phyloP scores from a whole-genome alignment of 768 basidiomycete species.

The Kwoniella europaea region DNA sequence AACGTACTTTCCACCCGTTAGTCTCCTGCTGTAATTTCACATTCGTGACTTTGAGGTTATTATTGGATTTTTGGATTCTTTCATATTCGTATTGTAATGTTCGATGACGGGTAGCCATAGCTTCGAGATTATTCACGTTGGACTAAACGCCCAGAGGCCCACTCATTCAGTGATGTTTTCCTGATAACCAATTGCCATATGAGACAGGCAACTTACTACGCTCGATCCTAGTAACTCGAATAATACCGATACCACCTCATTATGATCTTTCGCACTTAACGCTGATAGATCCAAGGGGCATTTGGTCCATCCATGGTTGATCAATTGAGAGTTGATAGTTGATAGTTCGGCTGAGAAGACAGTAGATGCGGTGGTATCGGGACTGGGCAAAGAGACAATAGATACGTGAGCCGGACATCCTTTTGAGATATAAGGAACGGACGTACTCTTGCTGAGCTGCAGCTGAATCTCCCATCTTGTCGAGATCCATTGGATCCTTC shows the following conservation, averaged over 20 bases:
- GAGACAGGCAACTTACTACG: slow-evolving; percentile 28
- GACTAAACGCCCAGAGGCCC: slow-evolving; percentile 19
- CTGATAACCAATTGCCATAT: no score
- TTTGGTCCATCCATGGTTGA: slow-evolving; percentile 48
- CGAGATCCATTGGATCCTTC: background rate
- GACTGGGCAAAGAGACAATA: background rate
- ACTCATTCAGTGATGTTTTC: no score
- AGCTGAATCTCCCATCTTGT: background rate
- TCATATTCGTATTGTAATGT: slow-evolving; percentile 49
- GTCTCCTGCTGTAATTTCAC: slow-evolving; percentile 32
- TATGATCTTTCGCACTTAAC: slow-evolving; percentile 30
- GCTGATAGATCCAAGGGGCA: slow-evolving; percentile 38
- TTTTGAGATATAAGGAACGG: background rate
- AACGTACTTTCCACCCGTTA: slow-evolving; percentile 39
- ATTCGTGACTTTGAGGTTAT: slow-evolving; percentile 6
- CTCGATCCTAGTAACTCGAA: slow-evolving; percentile 46
- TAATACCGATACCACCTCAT: slow-evolving; percentile 39
- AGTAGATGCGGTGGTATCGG: background rate
- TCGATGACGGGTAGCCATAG: slow-evolving; percentile 34
- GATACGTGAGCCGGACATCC: background rate
- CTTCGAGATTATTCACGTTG: slow-evolving; percentile 45
- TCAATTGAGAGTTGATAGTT: slow-evolving; percentile 43
- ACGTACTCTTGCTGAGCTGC: background rate
- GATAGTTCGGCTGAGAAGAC: slow-evolving; percentile 29
- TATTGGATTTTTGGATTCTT: slow-evolving; percentile 27